Evolutionary conservation across 2,329 filamentous ascomycete species (phyloP), one percentile per base, ranked within the genome.

Genomic region (Sarocladium oryzae): DNA sequence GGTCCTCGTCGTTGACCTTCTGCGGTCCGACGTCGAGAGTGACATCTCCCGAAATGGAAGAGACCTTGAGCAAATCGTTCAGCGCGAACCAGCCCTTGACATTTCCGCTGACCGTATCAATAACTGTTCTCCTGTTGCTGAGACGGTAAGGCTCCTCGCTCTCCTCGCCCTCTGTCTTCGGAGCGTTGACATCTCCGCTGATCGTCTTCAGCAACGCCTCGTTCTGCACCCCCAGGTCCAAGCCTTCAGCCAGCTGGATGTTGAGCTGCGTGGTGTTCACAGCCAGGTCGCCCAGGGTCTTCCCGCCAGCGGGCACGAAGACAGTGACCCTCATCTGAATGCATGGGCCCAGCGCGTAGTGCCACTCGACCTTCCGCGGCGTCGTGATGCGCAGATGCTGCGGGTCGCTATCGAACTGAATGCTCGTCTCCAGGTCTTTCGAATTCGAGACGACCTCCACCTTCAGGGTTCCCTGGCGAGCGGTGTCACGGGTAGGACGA

Each of bases 41-140:
- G 52, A 79, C 61, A 50, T 65, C 57, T 43, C 77, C 78, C 0
- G 76, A 74, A 0, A 65, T 64, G 7, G 72, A 69, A 16, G 63
- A 56, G n/a, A 79, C 60, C 16, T 65, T 62, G 11, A 81, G 68
- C 26, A 69, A 61, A 57, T 79, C 74, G 58, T 72, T 75, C 1
- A 81, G 64, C 1, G 77, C 74, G 66, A 74, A 79, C 60, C 68
- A 70, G 26, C 78, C 78, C 13, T 54, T 53, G 54, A 81, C 70
- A 13, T 61, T 48, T 7, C 73, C 74, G 1, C 73, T 69, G 2
- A 69, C 67, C 16, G 76, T 74, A 23, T 60, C 56, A 13, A 75
- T 65, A 24, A 65, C 59, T 51, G 76, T 69, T 48, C 67, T 57
- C 28, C 73, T 68, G 1, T 72, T 71, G 51, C 69, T 61, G 41